Base-by-base conservation (phyloP, 2,329 filamentous ascomycete genomes). In the Cadophora gregata region DNA sequence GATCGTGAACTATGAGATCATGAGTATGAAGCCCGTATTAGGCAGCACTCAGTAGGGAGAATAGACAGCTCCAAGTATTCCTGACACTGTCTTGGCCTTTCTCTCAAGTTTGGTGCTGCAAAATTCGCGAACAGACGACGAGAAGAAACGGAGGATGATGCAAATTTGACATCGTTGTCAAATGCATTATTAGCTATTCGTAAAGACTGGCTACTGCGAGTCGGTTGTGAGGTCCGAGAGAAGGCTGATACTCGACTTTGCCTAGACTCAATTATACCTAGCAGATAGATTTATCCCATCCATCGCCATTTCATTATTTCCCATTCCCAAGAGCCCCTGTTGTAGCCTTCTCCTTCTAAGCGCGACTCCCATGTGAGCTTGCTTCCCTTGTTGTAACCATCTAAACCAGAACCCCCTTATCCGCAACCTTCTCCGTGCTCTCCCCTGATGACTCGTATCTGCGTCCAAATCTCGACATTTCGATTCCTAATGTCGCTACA, bases 391-490 rank as follows among this genome's bases (percentile, higher is more conserved):
- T 45, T 4, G n/a, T 25, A 16, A 16, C 31, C 6, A 12, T 31
- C 31, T 38, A 58, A 21, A 36, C 55, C 55, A 58, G 6, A 7
- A 58, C 33, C 5, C 31, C 55, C 21, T 58, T 42, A 1, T 58
- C 55, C 6, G 10, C 25, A 4, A 50, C 33, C 24, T 58, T 58
- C 36, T 63, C 51, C 10, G 53, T 33, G 19, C 25, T 56, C 25
- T 7, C 45, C n/a, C 50, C 62, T 3, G 4, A 36, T 27, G 27
- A 31, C 2, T 55, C 61, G 14, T 58, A 48, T 25, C 27, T 48
- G 27, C 21, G 3, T 8, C 36, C 48, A 56, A 31, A 38, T 38
- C 53, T 48, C 25, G 51, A 48, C 8, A 63, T 63, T n/a, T 63
- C 24, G 33, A 63, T 50, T 1, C 62, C 62, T 16, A 27, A 25